Evolutionary conservation across 176 grass and related monocot genomes (phyloP).

Genomic region (Puya raimondii): DNA sequence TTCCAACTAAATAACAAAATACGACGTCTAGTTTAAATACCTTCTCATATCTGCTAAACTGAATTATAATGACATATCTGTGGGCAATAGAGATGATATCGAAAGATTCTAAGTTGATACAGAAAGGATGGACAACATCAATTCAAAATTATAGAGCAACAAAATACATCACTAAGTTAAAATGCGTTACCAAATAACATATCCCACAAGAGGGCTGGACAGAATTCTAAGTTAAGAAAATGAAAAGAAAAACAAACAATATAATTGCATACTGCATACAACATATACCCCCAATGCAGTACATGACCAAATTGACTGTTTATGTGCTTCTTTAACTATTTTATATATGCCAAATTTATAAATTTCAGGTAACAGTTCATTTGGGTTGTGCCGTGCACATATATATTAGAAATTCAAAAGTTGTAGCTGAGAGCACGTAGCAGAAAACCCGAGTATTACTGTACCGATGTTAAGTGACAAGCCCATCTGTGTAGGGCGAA

Average conservation of each 20-base stretch:
- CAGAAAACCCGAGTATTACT: not conserved
- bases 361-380: not conserved
- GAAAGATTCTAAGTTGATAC: no score
- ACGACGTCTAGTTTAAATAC: no score
- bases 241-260: not conserved
- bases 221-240: not conserved
- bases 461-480: conserved; percentile 87
- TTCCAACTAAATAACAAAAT: no score
- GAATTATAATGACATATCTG: no score
- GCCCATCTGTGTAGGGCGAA: conserved; percentile 92
- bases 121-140: no score
- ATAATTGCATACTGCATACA: not conserved
- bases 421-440: not conserved
- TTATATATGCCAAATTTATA: not conserved
- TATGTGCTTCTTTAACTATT: no score
- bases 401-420: not conserved
- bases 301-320: no score
- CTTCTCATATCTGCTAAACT: no score
- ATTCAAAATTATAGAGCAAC: not conserved
- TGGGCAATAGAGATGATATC: no score
- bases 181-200: not conserved
- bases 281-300: not conserved
- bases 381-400: not conserved
- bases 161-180: not conserved
- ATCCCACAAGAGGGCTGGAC: not conserved